Evolutionary conservation across 495 filamentous ascomycete species (phyloP).

Genomic region (Collariella sp.): DNA sequence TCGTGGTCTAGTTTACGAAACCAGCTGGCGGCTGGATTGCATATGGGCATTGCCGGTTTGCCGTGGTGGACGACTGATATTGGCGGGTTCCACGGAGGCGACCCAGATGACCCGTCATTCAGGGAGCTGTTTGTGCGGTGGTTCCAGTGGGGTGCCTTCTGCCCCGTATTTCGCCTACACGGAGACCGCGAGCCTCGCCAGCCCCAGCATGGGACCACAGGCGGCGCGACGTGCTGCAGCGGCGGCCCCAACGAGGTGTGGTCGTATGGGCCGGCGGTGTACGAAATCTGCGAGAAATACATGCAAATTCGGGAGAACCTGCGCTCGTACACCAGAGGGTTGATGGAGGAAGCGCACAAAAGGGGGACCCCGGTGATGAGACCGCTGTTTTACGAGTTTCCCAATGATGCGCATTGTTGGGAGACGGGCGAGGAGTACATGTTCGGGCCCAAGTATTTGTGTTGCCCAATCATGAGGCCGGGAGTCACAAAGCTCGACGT

Average conservation of each 20-base stretch:
- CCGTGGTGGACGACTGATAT: constrained; percentile 56
- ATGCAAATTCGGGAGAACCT: constrained; percentile 45
- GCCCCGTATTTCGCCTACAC: constrained; percentile 52
- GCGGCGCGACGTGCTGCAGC: constrained; percentile 26
- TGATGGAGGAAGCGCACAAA: constrained; percentile 49
- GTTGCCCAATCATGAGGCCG: not conserved
- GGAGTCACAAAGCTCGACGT: not conserved
- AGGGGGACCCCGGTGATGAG: constrained; percentile 48
- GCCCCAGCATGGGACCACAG: constrained; percentile 27
- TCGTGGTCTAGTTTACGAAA: constrained; percentile 47
- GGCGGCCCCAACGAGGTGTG: constrained; percentile 52
- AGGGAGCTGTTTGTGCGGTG: constrained; percentile 50
- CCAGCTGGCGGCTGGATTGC: constrained; percentile 49
- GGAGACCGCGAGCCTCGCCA: constrained; percentile 50
- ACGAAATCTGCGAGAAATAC: constrained; percentile 48
- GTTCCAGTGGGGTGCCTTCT: constrained; percentile 56
- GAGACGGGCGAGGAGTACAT: constrained; percentile 47
- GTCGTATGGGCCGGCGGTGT: constrained; percentile 49
- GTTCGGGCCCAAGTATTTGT: constrained; percentile 46
- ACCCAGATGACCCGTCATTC: constrained; percentile 44
- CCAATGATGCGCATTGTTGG: constrained; percentile 41
- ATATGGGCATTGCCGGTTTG: constrained; percentile 50
- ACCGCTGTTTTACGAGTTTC: constrained; percentile 51
- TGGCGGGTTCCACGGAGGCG: constrained; percentile 52
- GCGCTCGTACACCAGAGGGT: constrained; percentile 29